Evolutionary conservation across 2,329 filamentous ascomycete genomes (phyloP), one percentile per base, ranked within the genome.

Genomic region (Fusarium sublunatum): DNA sequence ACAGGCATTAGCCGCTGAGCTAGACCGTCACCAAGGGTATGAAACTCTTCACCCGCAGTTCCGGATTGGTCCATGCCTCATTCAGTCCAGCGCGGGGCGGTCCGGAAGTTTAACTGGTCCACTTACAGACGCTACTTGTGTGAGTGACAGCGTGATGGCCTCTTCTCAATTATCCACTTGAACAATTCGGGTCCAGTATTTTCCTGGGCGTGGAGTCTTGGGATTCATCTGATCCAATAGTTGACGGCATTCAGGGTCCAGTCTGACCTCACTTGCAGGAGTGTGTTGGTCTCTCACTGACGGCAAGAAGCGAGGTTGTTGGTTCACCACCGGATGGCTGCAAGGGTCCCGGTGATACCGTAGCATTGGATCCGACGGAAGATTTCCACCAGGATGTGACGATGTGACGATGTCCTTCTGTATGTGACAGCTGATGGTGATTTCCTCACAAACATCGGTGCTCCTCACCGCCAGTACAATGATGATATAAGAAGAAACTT

Each of bases 1-100:
- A 11, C 41, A 31, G 13, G 15, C 25, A 32, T 55, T 55, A 55
- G 32, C 52, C 52, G 52, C 52, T 49, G 32, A 15, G 29, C 38
- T 46, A 26, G 38, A 43, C 24, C 26, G 46, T 39, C 25, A 24
- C 13, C 45, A 43, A 28, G 44, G 52, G 40, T 43, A 34, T 50
- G 52, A 55, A 50, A 55, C 52, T 43, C 52, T 43, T 50, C 19
- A 25, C 51, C 36, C 38, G n/a, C 45, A 50, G 38, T 24, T 43
- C n/a, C 29, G 5, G 48, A 19, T 9, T 48, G 8, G 29, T 24
- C 52, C 32, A 31, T 55, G 24, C 44, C 45, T 43, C 19, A 50
- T 55, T 41, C 7, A 32, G 52, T 12, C 26, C 28, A 55, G 52
- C 24, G 52, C 44, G 52, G 45, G 45, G 39, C 45, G 45, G 38